Evolutionary conservation across 2,329 filamentous ascomycete species (phyloP).

Genomic region (Aspergillus alliaceus): DNA sequence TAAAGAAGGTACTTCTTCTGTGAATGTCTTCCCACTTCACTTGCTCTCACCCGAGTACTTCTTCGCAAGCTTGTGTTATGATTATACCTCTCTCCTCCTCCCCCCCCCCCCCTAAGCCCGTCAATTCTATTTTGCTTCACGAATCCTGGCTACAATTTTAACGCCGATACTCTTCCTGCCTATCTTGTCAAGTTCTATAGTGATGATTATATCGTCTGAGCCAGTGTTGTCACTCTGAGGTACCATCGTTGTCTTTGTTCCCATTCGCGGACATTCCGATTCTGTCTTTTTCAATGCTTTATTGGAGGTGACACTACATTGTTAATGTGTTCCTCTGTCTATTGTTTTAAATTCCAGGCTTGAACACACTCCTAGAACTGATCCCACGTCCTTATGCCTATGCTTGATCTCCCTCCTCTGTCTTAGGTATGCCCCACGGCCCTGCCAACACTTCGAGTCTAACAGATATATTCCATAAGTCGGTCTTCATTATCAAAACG

Average conservation of each 20-base stretch:
- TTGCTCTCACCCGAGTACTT: not conserved
- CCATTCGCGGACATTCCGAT: not conserved
- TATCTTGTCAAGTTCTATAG: too few species aligned
- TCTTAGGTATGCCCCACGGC: not conserved
- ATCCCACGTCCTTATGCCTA: not conserved
- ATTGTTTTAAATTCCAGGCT: not conserved
- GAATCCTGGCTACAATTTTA: too few species aligned
- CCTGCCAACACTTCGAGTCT: not conserved
- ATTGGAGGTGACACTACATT: not conserved
- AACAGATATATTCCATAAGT: not conserved
- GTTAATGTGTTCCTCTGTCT: conserved; percentile 1
- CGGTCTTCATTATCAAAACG: conserved; percentile 13
- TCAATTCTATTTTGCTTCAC: not conserved
- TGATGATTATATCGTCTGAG: not conserved
- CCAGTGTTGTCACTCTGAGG: not conserved
- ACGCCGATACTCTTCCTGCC: too few species aligned
- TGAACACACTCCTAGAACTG: not conserved
- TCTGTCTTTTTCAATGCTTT: not conserved
- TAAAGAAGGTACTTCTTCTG: not conserved
- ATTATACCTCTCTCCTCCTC: not conserved
- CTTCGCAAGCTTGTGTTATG: not conserved
- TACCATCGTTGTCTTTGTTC: not conserved
- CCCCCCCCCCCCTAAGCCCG: not conserved
- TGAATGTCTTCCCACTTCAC: not conserved
- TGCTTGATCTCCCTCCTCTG: not conserved